Evolutionary conservation across 768 basidiomycete species (phyloP), one percentile per base, ranked within the genome.

Genomic region (Tephrocybe rancida): DNA sequence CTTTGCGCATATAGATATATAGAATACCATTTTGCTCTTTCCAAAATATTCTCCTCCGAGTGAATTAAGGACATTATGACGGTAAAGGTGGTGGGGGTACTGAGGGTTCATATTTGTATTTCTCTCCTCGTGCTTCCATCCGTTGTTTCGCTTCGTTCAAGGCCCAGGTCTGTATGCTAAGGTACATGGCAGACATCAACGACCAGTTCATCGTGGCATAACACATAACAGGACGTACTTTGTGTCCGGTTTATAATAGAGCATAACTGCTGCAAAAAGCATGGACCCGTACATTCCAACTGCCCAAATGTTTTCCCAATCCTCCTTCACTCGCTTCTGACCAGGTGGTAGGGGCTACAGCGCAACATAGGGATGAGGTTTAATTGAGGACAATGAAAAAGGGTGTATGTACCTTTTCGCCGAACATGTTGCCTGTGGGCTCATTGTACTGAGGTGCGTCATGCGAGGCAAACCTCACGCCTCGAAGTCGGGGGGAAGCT

Each of bases 191-290:
- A 32, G 24, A 44, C 35, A 5, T 37, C 35, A 37, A 16, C n/a
- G 19, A 22, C 53, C 21, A 50, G 47, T 21, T 41, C 44, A 2
- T 25, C 11, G 43, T 27, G 10, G 22, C 11, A 18, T 27, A 32
- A 32, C 44, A 30, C 3, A 32, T 45, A 43, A 29, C 16, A 41
- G 29, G 58, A n/a, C 88, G 55, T 59, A 94, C 94, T 89, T 93
- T 16, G 91, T 94, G 66, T 96, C 92, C 2, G 94, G 94, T 72
- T 95, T 95, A 77, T 94, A 95, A 71, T 92, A 92, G 22, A 93
- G 72, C 67, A 91, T 73, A 27, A 95, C 82, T 9, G 81, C 70
- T 26, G 87, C 90, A 56, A 94, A 73, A 4, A 77, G 83, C 83
- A 97, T 88, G 11, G 84, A 76, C 29, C 95, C 95, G 64, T 90